Base-by-base conservation (phyloP, 2,329 filamentous ascomycete genomes). In the Teratosphaeria pseudoeucalypti region DNA sequence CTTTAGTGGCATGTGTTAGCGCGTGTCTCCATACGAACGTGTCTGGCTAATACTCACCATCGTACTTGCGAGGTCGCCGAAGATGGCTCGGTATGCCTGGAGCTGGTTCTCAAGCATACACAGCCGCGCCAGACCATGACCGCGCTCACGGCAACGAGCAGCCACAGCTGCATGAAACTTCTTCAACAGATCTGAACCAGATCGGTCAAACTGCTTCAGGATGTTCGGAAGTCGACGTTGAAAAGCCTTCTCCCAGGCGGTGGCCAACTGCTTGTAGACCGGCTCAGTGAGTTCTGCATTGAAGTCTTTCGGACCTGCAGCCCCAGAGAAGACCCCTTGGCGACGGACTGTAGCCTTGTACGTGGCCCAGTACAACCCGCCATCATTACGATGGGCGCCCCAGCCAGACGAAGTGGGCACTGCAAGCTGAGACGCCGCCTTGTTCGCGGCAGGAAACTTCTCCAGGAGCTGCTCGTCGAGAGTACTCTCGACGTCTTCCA, bases 301-400 rank as follows among this genome's bases (percentile, higher is more conserved):
- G 66, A 77, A 77, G 61, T 78, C 73, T 56, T 73, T 73, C 7
- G 64, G 60, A 29, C 77, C 77, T 34, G 70, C 66, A 5, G 60
- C 47, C 56, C 76, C 76, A 27, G 39, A 43, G 26, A 72, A 83
- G 2, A 75, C 74, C 5, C 81, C 83, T 58, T 77, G 65, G 53
- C 82, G 75, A 49, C 79, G 73, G 56, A 79, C 79, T 2, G 80
- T 76, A 10, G 83, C 84, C 68, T 79, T 82, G 64, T 85, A 86
- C 0, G 83, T 84, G 2, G 71, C 29, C 72, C 74, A 85, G 37
- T 68, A 57, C 47, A 53, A 32, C 1, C 81, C 82, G 11, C 81
- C 81, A 34, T 71, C 67, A 14, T 62, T 43, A 34, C 69, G 74
- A 60, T 75, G 65, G 6, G 64, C 67, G n/a, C 74, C 73, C 76